phyloP scores from a whole-genome alignment of 2,329 filamentous ascomycete species.

The Arachnomyces sp. region DNA sequence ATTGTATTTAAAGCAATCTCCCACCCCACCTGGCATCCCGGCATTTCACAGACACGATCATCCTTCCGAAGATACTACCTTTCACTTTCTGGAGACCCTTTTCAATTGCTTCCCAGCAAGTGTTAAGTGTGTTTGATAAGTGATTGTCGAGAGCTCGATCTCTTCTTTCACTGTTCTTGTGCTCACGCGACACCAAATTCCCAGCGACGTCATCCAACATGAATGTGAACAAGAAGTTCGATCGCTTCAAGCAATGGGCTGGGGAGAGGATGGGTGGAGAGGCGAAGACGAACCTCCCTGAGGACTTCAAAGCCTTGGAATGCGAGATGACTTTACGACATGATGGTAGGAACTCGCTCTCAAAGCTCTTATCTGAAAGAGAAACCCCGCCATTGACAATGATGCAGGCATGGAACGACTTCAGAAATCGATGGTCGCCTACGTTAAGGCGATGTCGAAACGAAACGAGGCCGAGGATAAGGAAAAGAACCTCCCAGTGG shows the following conservation, averaged over 20 bases:
- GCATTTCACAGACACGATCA: too few relatives aligned
- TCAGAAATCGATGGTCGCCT: conserved; percentile 74
- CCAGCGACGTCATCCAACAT: conserved; percentile 28
- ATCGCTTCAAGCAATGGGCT: conserved; percentile 95
- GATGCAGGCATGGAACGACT: conserved; percentile 81
- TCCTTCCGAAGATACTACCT: not conserved
- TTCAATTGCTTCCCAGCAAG: not conserved
- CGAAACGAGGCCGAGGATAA: conserved; percentile 78
- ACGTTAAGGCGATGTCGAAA: conserved; percentile 80
- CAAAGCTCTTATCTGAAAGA: not conserved
- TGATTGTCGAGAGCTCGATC: not conserved
- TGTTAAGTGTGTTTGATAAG: not conserved
- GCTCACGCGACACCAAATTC: conserved; percentile 1
- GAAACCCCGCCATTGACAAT: conserved; percentile 2
- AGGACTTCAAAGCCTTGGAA: conserved; percentile 87
- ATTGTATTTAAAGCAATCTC: too few relatives aligned
- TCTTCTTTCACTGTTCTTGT: too few relatives aligned
- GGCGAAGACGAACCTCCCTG: conserved; percentile 73
- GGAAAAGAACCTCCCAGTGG: conserved; percentile 75
- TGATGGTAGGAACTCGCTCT: conserved; percentile 53
- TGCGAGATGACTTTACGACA: conserved; percentile 82
- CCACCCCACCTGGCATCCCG: too few relatives aligned
- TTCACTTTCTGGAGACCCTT: not conserved
- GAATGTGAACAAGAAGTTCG: conserved; percentile 78
- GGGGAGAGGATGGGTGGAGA: conserved; percentile 93